Conservation (phyloP, 352 stramenopile genomes). For the Globisporangium ultimum region DNA sequence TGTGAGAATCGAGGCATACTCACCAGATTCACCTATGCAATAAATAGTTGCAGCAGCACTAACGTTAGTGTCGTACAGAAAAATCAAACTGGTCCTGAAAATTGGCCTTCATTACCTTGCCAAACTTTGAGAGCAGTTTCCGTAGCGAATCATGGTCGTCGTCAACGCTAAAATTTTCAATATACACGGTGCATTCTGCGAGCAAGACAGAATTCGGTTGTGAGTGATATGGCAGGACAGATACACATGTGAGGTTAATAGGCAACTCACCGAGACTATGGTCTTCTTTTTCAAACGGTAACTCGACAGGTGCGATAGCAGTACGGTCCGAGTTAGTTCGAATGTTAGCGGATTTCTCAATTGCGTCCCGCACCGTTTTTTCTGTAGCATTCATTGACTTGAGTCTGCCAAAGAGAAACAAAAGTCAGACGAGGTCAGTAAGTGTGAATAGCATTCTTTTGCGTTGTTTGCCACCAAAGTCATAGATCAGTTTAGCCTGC, state of each 20-base stretch:
- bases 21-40: constrained; percentile 53
- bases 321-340: constrained; percentile 32
- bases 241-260: background rate
- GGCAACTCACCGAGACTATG: constrained; percentile 12
- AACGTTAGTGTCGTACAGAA: background rate
- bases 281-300: constrained; percentile 27
- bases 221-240: no score
- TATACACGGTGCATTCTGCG: constrained; percentile 64
- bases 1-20: constrained; percentile 67
- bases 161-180: constrained; percentile 55
- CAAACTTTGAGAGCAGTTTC: constrained; percentile 48
- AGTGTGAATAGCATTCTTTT: no score
- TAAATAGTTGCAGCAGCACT: background rate
- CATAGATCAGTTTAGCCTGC: background rate
- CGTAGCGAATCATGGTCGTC: constrained; percentile 75
- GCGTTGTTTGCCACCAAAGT: background rate
- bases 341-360: constrained; percentile 48
- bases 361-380: constrained; percentile 53
- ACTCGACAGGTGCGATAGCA: constrained; percentile 41
- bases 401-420: constrained; percentile 19
- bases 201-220: background rate
- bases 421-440: no score
- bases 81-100: no score
- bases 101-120: constrained; percentile 32
- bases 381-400: constrained; percentile 55